Conservation (phyloP, 768 basidiomycete species). For the Collybiopsis confluens region DNA sequence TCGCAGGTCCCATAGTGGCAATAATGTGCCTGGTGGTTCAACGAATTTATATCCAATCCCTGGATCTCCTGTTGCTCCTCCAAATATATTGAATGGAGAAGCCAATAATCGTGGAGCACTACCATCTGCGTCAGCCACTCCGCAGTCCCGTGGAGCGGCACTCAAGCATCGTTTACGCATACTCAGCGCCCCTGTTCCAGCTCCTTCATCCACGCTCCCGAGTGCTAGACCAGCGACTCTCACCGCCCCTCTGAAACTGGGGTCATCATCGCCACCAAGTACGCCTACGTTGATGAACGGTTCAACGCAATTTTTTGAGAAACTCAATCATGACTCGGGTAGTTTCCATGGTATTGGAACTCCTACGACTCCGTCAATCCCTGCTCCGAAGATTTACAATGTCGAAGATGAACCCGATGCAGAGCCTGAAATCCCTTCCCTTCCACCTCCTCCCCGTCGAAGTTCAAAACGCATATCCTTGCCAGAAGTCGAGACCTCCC, state of each 20-base stretch:
- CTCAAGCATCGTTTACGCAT: conserved; percentile 65
- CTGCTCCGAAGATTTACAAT: conserved; percentile 18
- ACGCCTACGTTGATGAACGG: conserved; percentile 4
- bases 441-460: conserved; percentile 23
- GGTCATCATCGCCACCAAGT: conserved; percentile 2
- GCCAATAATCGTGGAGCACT: conserved; percentile 26
- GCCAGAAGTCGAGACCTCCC: neutral
- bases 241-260: neutral
- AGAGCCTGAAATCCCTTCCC: conserved; percentile 9
- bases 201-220: conserved; percentile 22
- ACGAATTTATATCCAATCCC: conserved; percentile 35
- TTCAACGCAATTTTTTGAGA: neutral
- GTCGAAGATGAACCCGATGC: conserved; percentile 10
- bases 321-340: conserved; percentile 37
- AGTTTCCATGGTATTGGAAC: conserved; percentile 58
- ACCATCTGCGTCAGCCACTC: conserved; percentile 32
- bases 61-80: conserved; percentile 37
- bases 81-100: conserved; percentile 25
- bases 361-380: conserved; percentile 35
- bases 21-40: conserved; percentile 13
- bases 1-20: conserved; percentile 5
- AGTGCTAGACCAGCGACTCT: conserved; percentile 14
- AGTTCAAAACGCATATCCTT: conserved; percentile 16
- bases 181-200: conserved; percentile 53
- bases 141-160: conserved; percentile 33